Base-by-base conservation (phyloP, 2,329 filamentous ascomycete species). In the Cladosporium austrohemisphaericum region DNA sequence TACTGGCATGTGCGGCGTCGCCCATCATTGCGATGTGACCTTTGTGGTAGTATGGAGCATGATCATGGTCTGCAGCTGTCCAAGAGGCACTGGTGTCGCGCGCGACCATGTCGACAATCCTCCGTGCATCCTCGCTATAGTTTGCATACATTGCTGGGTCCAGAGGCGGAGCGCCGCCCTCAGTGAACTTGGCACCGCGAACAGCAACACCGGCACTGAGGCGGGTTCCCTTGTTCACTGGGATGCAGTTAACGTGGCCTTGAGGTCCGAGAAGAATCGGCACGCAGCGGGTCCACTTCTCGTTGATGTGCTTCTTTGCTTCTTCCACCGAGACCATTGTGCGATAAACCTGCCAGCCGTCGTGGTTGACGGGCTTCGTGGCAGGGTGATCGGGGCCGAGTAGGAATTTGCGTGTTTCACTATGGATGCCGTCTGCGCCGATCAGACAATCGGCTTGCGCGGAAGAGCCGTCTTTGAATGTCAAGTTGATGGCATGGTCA, bases 371-470 rank as follows among this genome's bases (percentile, higher is more conserved):
- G 2, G 63, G 59, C 6, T 51, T 51, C 2, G 60, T 59, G 3
- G 62, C 61, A n/a, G 63, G 62, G 38, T 65, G 62, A 41, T 62
- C 57, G 18, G 57, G 50, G 8, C 63, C 63, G 2, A 74, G 65
- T 45, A 78, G 73, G n/a, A 70, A 69, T 19, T 61, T 63, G 10
- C 69, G 65, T 19, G 76, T 68, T 2, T 68, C 64, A 16, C 75
- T 78, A 55, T 75, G 73, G 38, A 80, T 73, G 31, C 78, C 78
- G 58, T 80, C 77, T 0, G 76, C 72, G 1, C 76, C 77, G 13
- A 80, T 67, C 19, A 79, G 57, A 32, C 78, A 59, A 54, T 80
- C 75, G 0, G 73, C 74, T 0, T 61, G 58, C 0, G 65, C 65
- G 2, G 59, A 65, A 0, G 67, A 70, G 5, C 73, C 75, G 55